These are phyloP conservation scores for Acanthamoeba rhysodes DNA, from an alignment of 208 protist genomes.

Conservation along the genomic window DNA sequence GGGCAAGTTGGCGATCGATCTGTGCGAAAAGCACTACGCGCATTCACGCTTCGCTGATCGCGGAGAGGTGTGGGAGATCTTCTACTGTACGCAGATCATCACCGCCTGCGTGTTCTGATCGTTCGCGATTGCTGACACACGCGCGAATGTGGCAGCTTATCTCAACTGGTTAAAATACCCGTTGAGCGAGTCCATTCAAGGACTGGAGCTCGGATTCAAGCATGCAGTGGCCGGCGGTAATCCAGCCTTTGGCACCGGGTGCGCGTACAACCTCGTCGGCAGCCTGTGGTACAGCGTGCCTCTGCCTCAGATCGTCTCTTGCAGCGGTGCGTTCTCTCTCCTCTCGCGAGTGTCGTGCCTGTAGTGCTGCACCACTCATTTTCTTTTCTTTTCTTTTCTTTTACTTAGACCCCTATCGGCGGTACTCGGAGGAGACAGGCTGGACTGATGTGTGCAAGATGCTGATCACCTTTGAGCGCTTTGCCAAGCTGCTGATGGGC, in stretches of 20 bases:
- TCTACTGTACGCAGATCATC: constrained; percentile 15
- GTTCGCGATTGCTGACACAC: neutral
- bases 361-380: too few relatives aligned
- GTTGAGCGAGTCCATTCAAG: constrained; percentile 19
- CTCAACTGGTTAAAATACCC: constrained; percentile 42
- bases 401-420: constrained; percentile 2
- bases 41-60: constrained; percentile 37
- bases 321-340: neutral
- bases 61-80: constrained; percentile 47
- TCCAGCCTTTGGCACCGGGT: constrained; percentile 56
- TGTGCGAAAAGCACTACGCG: constrained; percentile 69
- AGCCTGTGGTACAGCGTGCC: neutral
- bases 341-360: neutral
- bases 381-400: neutral
- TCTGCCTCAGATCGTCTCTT: neutral
- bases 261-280: constrained; percentile 51
- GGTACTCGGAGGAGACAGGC: constrained; percentile 22
- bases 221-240: constrained; percentile 47
- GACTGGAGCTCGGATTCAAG: constrained; percentile 52
- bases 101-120: neutral
- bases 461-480: constrained; percentile 43
- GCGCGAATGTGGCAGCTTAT: neutral
- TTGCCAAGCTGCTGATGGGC: constrained; percentile 9
- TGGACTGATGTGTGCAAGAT: constrained; percentile 53
- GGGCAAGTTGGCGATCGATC: constrained; percentile 58